phyloP scores from a whole-genome alignment of 1,284 basidiomycete genomes.

The Sporisorium graminicola region DNA sequence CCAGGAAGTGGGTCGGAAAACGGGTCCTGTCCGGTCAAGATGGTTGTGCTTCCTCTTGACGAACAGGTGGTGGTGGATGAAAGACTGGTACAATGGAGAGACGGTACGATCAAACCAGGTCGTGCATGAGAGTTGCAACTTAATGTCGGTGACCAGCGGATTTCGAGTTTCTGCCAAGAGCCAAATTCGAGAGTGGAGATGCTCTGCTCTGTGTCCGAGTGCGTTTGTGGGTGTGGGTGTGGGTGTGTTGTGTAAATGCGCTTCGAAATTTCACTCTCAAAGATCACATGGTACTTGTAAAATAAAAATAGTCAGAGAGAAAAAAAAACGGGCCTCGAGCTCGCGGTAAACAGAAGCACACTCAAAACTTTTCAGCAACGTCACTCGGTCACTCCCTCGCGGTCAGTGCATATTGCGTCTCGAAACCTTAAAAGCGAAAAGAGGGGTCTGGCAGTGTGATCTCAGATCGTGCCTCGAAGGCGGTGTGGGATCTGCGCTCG shows the following conservation, averaged over 20 bases:
- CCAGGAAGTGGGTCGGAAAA: background rate
- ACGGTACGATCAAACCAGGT: background rate
- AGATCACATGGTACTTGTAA: background rate
- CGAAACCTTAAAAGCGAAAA: no score
- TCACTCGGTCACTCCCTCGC: background rate
- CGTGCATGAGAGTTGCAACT: background rate
- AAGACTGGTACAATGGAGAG: background rate
- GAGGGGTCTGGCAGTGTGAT: no score
- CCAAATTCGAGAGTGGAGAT: no score
- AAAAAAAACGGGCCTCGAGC: no score
- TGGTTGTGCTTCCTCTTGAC: background rate
- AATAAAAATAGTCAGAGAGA: no score
- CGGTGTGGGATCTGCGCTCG: no score
- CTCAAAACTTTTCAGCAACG: background rate
- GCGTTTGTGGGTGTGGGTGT: no score
- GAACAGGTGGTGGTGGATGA: background rate
- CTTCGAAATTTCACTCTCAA: background rate
- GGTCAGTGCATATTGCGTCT: no score
- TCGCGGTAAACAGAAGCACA: no score
- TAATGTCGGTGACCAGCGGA: background rate
- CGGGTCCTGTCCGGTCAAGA: constrained; percentile 4
- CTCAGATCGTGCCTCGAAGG: no score
- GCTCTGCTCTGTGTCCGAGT: no score
- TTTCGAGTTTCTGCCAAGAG: background rate
- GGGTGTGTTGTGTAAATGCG: background rate